Evolutionary conservation across 2,329 filamentous ascomycete species (phyloP).

Genomic region (Aspergillus caelatus): DNA sequence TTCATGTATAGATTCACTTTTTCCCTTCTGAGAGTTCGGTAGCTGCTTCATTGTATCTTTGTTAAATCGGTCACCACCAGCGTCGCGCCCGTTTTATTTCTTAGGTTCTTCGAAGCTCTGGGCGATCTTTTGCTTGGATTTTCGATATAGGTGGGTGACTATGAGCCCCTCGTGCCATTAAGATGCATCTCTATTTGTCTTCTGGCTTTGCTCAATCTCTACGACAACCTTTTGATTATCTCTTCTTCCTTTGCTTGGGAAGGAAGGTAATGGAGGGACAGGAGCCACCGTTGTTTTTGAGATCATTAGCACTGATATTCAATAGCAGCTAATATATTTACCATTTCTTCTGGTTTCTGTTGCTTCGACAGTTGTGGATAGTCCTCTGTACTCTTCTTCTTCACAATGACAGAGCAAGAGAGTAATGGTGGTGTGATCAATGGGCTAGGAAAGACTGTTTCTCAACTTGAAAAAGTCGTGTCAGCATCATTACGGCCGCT

Average conservation of each 20-base stretch:
- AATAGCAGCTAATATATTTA: background rate
- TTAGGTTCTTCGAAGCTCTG: background rate
- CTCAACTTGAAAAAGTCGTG: constrained; percentile 43
- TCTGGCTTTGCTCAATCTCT: background rate
- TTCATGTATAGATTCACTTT: background rate
- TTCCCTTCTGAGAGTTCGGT: background rate
- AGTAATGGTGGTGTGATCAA: constrained; percentile 25
- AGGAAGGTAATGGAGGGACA: background rate
- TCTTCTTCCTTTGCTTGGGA: background rate
- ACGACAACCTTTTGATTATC: background rate
- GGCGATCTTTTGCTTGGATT: background rate
- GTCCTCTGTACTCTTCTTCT: background rate
- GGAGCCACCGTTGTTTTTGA: background rate
- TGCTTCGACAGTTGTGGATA: background rate
- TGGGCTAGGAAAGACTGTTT: constrained; percentile 39
- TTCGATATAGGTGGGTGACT: background rate
- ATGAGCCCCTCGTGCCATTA: background rate
- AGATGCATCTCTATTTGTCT: background rate
- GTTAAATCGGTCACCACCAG: background rate
- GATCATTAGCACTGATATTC: background rate
- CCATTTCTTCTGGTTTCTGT: background rate
- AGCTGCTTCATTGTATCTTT: background rate
- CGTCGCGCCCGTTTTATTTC: background rate
- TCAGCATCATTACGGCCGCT: constrained; percentile 46
- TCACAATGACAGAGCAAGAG: constrained; percentile 25